Percentiles rank a stretch among this genome's conserved stretches.
Evolutionary conservation across 345 rosid genomes (phyloP).

Genomic region (Euphorbia peplus): DNA sequence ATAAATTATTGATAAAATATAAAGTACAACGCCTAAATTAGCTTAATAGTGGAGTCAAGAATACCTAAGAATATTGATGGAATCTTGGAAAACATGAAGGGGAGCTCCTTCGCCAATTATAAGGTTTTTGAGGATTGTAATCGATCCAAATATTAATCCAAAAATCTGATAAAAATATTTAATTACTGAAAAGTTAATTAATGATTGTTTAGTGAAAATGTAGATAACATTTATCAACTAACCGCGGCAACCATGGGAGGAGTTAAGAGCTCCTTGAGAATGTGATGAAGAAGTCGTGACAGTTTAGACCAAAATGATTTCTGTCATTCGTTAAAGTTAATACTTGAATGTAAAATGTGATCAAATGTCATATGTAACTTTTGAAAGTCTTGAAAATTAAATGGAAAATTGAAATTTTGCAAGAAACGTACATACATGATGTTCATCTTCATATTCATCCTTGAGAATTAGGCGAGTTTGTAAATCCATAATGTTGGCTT

Average conservation of each 20-base stretch:
- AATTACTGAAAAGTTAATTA: too few relatives aligned
- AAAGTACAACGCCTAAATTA: too few relatives aligned
- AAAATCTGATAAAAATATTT: conserved; percentile 51
- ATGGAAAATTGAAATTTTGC: neutral
- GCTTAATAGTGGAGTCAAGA: too few relatives aligned
- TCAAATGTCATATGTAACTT: too few relatives aligned
- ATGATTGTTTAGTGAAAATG: too few relatives aligned
- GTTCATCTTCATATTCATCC: conserved; percentile 27
- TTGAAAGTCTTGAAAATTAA: too few relatives aligned
- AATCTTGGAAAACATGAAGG: conserved; percentile 63
- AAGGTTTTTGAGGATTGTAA: conserved; percentile 60
- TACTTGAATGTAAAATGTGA: too few relatives aligned
- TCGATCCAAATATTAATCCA: conserved; percentile 78
- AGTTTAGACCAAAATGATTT: conserved; percentile 38
- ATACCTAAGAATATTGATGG: conserved; percentile 81
- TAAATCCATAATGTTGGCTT: conserved; percentile 55
- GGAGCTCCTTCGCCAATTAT: conserved; percentile 76
- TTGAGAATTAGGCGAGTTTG: conserved; percentile 61
- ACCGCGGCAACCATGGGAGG: conserved; percentile 85
- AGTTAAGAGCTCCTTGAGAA: conserved; percentile 67
- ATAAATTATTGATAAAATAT: too few relatives aligned
- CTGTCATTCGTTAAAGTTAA: too few relatives aligned
- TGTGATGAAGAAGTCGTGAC: conserved; percentile 41
- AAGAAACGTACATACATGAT: conserved; percentile 16
- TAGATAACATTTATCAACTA: too few relatives aligned